phyloP scores from a whole-genome alignment of 2,329 filamentous ascomycete species.

The Trichoderma sp. region DNA sequence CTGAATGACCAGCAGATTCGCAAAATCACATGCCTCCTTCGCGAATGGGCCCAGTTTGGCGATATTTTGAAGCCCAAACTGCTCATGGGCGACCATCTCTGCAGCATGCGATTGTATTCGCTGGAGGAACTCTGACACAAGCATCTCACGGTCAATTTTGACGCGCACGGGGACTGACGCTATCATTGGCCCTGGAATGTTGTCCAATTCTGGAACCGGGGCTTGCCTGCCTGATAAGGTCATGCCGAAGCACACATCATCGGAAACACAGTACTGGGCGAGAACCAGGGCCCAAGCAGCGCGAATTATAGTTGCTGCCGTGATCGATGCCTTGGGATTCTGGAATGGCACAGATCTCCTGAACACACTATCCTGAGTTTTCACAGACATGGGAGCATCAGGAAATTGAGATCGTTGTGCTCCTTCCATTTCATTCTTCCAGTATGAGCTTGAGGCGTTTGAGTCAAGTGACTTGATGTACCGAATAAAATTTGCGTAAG shows the following conservation, averaged over 20 bases:
- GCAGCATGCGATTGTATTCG: constrained; percentile 31
- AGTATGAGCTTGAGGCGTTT: constrained; percentile 14
- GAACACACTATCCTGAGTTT: constrained; percentile 3
- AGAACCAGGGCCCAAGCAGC: constrained; percentile 24
- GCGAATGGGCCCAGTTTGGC: constrained; percentile 24
- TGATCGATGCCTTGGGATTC: constrained; percentile 8
- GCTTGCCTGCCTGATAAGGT: constrained; percentile 23
- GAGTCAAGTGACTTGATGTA: constrained; percentile 3
- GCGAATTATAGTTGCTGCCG: constrained; percentile 17
- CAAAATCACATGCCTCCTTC: constrained; percentile 23
- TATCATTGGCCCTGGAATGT: constrained; percentile 12
- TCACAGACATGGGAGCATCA: not conserved
- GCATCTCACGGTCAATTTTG: not conserved
- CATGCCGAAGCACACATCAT: constrained; percentile 23
- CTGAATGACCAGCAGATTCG: constrained; percentile 24
- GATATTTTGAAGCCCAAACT: constrained; percentile 37
- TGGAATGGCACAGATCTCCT: constrained; percentile 9
- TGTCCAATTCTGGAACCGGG: constrained; percentile 7
- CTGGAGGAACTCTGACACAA: constrained; percentile 18
- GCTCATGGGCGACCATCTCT: constrained; percentile 32
- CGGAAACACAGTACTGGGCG: constrained; percentile 15
- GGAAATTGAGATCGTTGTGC: constrained; percentile 23
- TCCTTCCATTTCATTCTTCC: constrained; percentile 25
- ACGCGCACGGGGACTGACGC: constrained; percentile 22
- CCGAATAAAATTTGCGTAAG: constrained; percentile 7